Conservation (phyloP, 495 filamentous ascomycete species). For the Aspergillus nidulans region DNA sequence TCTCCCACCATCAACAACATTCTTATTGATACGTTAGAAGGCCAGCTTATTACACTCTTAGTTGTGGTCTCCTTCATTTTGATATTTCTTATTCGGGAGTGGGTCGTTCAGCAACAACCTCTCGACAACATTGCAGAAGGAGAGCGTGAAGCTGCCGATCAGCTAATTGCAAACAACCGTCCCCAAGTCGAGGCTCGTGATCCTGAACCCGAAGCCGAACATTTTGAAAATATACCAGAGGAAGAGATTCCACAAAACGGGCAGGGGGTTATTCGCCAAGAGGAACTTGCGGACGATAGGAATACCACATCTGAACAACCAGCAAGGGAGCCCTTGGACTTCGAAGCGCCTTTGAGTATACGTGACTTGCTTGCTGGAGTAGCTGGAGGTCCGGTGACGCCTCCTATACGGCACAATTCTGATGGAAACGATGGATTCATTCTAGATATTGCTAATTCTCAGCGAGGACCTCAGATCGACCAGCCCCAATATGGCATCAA, state of each 20-base stretch:
- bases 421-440: constrained; percentile 25
- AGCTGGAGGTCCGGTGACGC: neutral
- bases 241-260: constrained; percentile 15
- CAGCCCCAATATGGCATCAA: constrained; percentile 33
- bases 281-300: neutral
- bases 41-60: constrained; percentile 84
- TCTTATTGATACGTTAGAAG: constrained; percentile 81
- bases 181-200: constrained; percentile 14
- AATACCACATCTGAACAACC: neutral
- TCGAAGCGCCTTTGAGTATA: constrained; percentile 11
- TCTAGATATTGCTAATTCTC: constrained; percentile 37
- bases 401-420: constrained; percentile 9
- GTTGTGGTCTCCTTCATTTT: constrained; percentile 91
- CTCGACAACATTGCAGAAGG: constrained; percentile 57
- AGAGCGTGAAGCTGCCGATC: constrained; percentile 41
- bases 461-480: constrained; percentile 16
- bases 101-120: constrained; percentile 96
- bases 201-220: constrained; percentile 3
- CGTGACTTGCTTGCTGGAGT: constrained; percentile 8
- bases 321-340: neutral
- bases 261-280: neutral
- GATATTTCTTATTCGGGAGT: constrained; percentile 92
- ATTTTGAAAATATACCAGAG: neutral
- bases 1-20: constrained; percentile 70
- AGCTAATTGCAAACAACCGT: constrained; percentile 38